Conservation (phyloP, 2,329 filamentous ascomycete species). For the Alternaria alternata region DNA sequence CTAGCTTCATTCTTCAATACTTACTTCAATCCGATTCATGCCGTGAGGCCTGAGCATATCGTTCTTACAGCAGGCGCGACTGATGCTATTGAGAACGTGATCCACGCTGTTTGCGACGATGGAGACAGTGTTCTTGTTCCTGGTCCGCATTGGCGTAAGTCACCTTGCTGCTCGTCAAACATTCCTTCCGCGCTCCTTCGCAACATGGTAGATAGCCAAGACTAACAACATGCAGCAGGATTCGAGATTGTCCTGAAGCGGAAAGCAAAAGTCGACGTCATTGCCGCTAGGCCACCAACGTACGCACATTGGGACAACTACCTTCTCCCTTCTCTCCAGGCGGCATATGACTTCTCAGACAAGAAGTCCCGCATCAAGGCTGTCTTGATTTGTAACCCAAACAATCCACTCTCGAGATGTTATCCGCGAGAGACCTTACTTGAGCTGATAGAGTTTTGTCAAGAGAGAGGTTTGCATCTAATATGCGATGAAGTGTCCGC, state of each 20-base stretch:
- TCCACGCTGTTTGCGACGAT: slow-evolving; percentile 42
- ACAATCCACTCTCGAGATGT: slow-evolving; percentile 38
- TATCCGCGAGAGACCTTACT: slow-evolving; percentile 36
- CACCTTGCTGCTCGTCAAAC: neutral
- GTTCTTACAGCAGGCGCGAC: slow-evolving; percentile 39
- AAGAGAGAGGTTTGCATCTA: slow-evolving; percentile 40
- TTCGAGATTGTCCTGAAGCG: slow-evolving; percentile 29
- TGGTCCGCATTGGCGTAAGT: slow-evolving; percentile 43
- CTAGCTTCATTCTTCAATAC: slow-evolving; percentile 41
- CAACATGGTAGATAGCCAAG: neutral
- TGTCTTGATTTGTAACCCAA: slow-evolving; percentile 40
- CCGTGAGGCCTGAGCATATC: slow-evolving; percentile 36
- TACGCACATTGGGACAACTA: slow-evolving; percentile 45
- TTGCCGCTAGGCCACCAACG: slow-evolving; percentile 37
- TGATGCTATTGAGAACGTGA: slow-evolving; percentile 38
- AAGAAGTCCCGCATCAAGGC: slow-evolving; percentile 41
- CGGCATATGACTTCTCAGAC: slow-evolving; percentile 41
- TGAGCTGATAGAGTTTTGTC: slow-evolving; percentile 45
- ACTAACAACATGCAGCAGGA: slow-evolving; percentile 24
- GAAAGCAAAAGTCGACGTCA: slow-evolving; percentile 36
- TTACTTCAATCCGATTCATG: slow-evolving; percentile 38
- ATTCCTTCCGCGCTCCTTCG: neutral
- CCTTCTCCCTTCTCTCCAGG: slow-evolving; percentile 40
- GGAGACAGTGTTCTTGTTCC: slow-evolving; percentile 44
- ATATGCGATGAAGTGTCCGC: slow-evolving; percentile 42